Evolutionary conservation across 352 stramenopile species (phyloP).

Genomic region (Globisporangium spinosum): DNA sequence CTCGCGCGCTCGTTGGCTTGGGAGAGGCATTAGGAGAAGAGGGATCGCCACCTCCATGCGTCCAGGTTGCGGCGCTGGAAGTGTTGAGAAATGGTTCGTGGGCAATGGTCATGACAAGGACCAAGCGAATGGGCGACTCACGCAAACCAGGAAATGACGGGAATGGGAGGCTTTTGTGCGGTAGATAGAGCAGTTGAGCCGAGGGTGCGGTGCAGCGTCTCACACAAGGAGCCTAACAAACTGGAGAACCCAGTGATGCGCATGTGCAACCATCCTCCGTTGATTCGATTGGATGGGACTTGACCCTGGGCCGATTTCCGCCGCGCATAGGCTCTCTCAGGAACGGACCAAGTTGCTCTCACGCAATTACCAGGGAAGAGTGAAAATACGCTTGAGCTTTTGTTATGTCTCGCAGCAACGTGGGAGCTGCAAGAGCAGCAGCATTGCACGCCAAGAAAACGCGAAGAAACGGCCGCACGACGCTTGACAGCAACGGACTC

Average conservation of each 20-base stretch:
- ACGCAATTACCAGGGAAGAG: too few relatives aligned
- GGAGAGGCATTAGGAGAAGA: too few relatives aligned
- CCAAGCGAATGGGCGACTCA: background rate
- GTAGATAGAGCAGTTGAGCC: background rate
- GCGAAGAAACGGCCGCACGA: slow-evolving; percentile 1
- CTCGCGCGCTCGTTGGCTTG: background rate
- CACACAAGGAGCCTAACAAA: background rate
- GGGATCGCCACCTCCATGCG: too few relatives aligned
- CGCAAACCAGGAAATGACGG: background rate
- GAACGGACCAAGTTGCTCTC: too few relatives aligned
- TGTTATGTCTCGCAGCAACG: background rate
- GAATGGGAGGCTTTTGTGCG: background rate
- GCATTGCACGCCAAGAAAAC: background rate
- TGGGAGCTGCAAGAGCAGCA: background rate
- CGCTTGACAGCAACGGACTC: slow-evolving; percentile 8
- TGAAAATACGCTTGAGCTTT: too few relatives aligned
- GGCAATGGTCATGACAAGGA: too few relatives aligned
- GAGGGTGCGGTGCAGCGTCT: background rate
- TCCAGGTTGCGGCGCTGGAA: too few relatives aligned
- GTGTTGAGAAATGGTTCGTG: too few relatives aligned
- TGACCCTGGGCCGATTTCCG: too few relatives aligned
- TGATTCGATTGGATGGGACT: too few relatives aligned
- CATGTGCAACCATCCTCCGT: background rate
- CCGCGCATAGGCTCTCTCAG: too few relatives aligned
- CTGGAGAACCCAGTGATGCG: background rate